Evolutionary conservation across 2,329 filamentous ascomycete genomes (phyloP).

Genomic region (Escovopsis weberi): DNA sequence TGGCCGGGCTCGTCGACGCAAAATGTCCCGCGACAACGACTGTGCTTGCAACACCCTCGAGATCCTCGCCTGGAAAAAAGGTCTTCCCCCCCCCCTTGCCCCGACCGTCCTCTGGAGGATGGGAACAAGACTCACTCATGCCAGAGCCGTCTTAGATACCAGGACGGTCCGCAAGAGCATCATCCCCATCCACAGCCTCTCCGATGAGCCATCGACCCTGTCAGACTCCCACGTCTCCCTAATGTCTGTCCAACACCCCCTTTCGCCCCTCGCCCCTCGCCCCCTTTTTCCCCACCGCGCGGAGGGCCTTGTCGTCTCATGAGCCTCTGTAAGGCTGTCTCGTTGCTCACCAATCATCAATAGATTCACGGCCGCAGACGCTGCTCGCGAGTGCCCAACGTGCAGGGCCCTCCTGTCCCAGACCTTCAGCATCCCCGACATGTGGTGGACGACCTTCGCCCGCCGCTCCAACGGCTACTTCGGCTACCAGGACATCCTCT

Average conservation of each 20-base stretch:
- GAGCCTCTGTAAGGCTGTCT: too few species aligned
- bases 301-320: too few species aligned
- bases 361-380: slow-evolving; percentile 18
- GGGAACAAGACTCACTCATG: not conserved
- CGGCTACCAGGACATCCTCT: slow-evolving; percentile 14
- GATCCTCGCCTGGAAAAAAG: not conserved
- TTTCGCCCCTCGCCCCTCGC: not conserved
- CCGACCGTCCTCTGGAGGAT: not conserved
- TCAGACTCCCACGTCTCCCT: not conserved
- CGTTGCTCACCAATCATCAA: too few species aligned
- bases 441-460: slow-evolving; percentile 22
- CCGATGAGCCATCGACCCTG: not conserved
- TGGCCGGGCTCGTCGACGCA: not conserved
- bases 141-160: not conserved
- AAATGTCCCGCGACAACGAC: too few species aligned
- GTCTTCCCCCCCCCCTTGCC: not conserved
- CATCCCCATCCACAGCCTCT: not conserved
- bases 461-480: slow-evolving; percentile 25
- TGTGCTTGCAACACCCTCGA: not conserved
- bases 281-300: too few species aligned
- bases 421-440: slow-evolving; percentile 15
- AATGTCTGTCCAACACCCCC: not conserved
- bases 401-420: slow-evolving; percentile 14
- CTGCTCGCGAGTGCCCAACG: slow-evolving; percentile 13
- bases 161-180: not conserved